Base-by-base conservation (phyloP, 2,329 filamentous ascomycete genomes). In the Pyrenochaeta sp. region DNA sequence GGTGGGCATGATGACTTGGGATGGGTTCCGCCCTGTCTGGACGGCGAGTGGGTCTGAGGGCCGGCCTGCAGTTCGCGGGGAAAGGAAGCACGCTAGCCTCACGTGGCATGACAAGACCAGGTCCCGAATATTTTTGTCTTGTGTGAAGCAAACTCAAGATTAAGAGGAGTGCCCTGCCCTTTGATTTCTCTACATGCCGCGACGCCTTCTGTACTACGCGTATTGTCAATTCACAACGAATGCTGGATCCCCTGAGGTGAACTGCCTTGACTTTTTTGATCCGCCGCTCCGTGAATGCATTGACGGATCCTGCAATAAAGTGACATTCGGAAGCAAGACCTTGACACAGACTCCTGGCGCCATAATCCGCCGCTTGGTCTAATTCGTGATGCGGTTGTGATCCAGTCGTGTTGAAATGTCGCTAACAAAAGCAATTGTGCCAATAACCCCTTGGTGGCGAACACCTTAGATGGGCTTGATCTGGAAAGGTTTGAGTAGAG, bases 401-500 rank as follows among this genome's bases (percentile, higher is more conserved):
- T 48, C 46, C 41, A 49, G 40, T 51, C 39, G 49, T 37, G 49
- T 35, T 48, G 53, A 43, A 7, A 21, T 21, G 30, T 12, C 27
- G 21, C 42, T 17, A 17, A 45, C 36, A 59, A 67, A 60, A 55
- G 58, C 42, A 5, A 36, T 17, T 20, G 49, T 27, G 23, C 4
- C 23, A 9, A 18, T 18, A 14, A 21, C 36, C 11, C 9, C 36
- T 21, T 27, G 23, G 7, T n/a, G 17, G 36, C 9, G n/a, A n/a
- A 23, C 9, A 20, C 9, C 18, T 72, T 72, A 90, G 64, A 91
- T 91, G 2, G 88, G 88, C 80, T 91, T 91, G 76, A 91, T 91
- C 83, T 84, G 66, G 21, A 49, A 14, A 17, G 21, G 21, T 44
- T 46, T 66, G 23, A 66, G 59, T 21, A 32, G 32, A 27, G 23